Conservation (phyloP, 306 rosid genomes). For the Trifolium repens region DNA sequence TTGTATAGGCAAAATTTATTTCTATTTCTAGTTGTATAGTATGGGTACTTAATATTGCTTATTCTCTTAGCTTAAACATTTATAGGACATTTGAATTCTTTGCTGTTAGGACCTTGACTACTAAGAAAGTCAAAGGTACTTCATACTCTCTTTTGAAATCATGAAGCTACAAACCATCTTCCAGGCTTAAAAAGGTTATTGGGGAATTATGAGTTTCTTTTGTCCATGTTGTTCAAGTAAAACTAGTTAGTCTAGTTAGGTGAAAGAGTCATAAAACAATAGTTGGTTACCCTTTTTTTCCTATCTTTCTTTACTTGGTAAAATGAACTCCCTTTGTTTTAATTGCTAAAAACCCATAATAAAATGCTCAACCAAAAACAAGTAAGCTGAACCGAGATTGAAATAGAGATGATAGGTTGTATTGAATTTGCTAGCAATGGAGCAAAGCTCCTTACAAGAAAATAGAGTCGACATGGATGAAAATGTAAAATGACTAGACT, state of each 20-base stretch:
- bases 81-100: no score
- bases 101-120: no score
- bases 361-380: neutral
- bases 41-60: no score
- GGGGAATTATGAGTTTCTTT: constrained; percentile 33
- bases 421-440: neutral
- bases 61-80: no score
- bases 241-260: constrained; percentile 28
- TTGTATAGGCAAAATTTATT: no score
- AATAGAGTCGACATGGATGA: constrained; percentile 3
- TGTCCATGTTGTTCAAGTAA: neutral
- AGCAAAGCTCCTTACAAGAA: neutral
- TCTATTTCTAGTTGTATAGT: no score
- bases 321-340: constrained; percentile 18
- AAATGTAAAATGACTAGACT: neutral
- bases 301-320: neutral
- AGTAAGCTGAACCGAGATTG: neutral
- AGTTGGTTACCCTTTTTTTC: constrained; percentile 24
- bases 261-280: neutral
- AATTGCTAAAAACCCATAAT: neutral
- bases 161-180: no score
- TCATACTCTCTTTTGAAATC: no score
- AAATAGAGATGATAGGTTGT: neutral
- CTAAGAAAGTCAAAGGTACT: no score
- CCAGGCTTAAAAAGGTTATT: neutral